These are phyloP conservation scores for Cercophora samala DNA, from an alignment of 495 filamentous ascomycete species.

Conservation along the genomic window DNA sequence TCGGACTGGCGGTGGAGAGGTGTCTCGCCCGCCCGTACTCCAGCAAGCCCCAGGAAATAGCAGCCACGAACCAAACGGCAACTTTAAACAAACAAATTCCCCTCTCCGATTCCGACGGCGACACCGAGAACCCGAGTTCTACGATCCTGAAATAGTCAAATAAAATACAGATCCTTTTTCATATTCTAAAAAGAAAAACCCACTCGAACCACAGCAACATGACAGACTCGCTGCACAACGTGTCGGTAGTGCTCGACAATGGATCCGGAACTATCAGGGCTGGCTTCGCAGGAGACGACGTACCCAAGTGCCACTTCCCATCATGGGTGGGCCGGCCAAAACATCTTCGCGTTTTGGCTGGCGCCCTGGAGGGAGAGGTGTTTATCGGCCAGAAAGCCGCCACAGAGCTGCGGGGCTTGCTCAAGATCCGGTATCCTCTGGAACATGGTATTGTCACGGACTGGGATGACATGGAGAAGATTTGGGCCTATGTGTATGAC, in stretches of 20 bases:
- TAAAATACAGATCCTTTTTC: conserved; percentile 9
- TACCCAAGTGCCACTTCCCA: conserved; percentile 96
- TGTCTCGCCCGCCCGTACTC: neutral
- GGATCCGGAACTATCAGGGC: conserved; percentile 96
- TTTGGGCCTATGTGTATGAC: conserved; percentile 76
- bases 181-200: neutral
- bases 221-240: conserved; percentile 89
- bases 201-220: conserved; percentile 42
- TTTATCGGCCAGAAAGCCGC: conserved; percentile 91
- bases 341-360: conserved; percentile 91
- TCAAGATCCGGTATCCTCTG: conserved; percentile 93
- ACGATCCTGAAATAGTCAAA: conserved; percentile 1
- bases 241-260: conserved; percentile 98
- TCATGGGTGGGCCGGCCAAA: conserved; percentile 97
- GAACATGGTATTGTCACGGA: conserved; percentile 99
- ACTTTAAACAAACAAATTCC: neutral
- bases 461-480: conserved; percentile 99
- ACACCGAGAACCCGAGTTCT: neutral
- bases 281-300: conserved; percentile 92
- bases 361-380: conserved; percentile 92
- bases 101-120: neutral
- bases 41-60: neutral
- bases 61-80: neutral
- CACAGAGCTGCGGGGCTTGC: conserved; percentile 84
- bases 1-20: neutral